Evolutionary conservation across 2,329 filamentous ascomycete genomes (phyloP), one percentile per base, ranked within the genome.

Genomic region (Scytalidium lignicola): DNA sequence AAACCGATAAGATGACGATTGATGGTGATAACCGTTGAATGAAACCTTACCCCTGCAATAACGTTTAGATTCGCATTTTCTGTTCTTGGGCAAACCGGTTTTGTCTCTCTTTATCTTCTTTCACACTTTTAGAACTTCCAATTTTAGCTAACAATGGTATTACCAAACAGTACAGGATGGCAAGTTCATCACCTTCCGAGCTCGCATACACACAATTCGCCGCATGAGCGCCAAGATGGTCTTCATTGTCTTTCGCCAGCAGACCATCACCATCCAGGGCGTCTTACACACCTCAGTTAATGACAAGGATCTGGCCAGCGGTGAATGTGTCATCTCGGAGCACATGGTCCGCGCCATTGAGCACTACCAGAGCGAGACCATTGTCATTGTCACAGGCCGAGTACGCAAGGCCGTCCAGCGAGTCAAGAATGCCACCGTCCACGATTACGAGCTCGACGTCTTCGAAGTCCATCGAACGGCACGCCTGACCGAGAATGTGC

Each of bases 341-440:
- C 78, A 86, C 59, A 92, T 96, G 77, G 76, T 96, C 22, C 85
- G 88, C 62, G 95, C 90, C 87, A 88, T 88, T 2, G 88, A 95
- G 68, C 88, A 89, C 63, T 74, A 96, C 42, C 83, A 85, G 48
- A 74, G 84, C 5, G 91, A 95, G 63, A 86, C 83, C 7, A 79
- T 96, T 45, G 82, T 96, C 4, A 80, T 88, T 50, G 82, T 95
- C 49, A 82, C 78, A 46, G 91, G 89, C 51, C 78, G 78, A 1
- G 69, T 96, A 3, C 86, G 90, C 61, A 75, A 78, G 53, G 86
- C 90, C 0, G 82, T 86, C 6, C 82, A 90, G 58, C 80, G 83
- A 37, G 78, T 96, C 50, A 82, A 85, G 56, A 85, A 88, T 37
- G 86, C 88, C 23, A 84, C 83, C 3, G 80, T 92, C 55, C 84